phyloP scores from a whole-genome alignment of 2,329 filamentous ascomycete genomes.

The Pleochaeta shiraiana region DNA sequence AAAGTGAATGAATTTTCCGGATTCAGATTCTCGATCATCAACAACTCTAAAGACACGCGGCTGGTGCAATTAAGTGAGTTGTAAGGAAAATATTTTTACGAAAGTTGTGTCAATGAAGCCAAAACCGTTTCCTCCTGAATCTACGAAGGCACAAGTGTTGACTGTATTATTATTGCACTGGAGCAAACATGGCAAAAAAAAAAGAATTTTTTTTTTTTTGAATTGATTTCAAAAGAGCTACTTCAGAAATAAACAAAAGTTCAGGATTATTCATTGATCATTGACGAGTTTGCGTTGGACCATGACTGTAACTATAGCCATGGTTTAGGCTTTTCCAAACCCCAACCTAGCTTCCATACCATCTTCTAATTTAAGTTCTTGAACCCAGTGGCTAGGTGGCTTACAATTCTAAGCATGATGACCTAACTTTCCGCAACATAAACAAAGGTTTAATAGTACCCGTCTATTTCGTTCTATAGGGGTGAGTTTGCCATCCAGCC shows the following conservation, averaged over 20 bases:
- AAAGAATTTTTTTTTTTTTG: not conserved
- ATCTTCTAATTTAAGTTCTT: not conserved
- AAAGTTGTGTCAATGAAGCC: constrained; percentile 1
- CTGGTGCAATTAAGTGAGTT: not conserved
- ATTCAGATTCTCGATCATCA: not conserved
- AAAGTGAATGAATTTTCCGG: not conserved
- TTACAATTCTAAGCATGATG: not conserved
- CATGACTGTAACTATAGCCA: not conserved
- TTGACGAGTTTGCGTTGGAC: not conserved
- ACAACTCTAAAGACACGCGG: not conserved
- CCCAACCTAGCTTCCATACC: not conserved
- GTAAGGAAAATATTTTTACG: not conserved
- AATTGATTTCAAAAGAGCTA: not conserved
- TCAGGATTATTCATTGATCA: not conserved
- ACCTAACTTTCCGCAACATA: not conserved
- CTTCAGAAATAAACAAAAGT: not conserved
- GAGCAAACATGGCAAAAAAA: not conserved
- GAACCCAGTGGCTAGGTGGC: not conserved
- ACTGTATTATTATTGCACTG: not conserved
- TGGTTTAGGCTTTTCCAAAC: not conserved
- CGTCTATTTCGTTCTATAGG: not conserved
- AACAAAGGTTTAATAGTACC: not conserved
- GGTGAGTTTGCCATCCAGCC: not conserved
- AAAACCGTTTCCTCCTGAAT: constrained; percentile 1
- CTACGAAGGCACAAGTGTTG: not conserved